phyloP scores from a whole-genome alignment of 2,329 filamentous ascomycete species.

The Stemphylium lycopersici region DNA sequence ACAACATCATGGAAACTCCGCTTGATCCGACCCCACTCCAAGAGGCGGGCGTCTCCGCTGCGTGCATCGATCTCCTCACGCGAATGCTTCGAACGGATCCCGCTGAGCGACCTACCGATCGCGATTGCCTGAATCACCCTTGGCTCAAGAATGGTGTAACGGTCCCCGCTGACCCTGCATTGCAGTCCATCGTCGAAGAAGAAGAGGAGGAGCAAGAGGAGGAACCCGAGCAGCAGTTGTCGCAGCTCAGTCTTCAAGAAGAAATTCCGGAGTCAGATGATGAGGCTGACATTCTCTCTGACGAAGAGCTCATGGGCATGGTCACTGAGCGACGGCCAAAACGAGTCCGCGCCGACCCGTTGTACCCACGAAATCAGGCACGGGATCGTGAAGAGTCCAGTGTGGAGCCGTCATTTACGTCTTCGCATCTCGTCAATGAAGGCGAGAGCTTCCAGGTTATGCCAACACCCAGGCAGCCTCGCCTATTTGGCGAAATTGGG shows the following conservation, averaged over 20 bases:
- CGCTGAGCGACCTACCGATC: slow-evolving; percentile 74
- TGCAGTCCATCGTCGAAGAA: slow-evolving; percentile 56
- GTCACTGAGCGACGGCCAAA: slow-evolving; percentile 50
- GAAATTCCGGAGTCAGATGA: slow-evolving; percentile 37
- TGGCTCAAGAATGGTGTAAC: slow-evolving; percentile 71
- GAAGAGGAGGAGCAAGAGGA: slow-evolving; percentile 68
- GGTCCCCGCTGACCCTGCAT: slow-evolving; percentile 30
- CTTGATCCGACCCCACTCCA: slow-evolving; percentile 71
- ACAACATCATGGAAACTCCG: slow-evolving; percentile 81
- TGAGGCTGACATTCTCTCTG: slow-evolving; percentile 35
- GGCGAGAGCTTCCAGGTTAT: slow-evolving; percentile 39
- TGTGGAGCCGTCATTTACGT: slow-evolving; percentile 46
- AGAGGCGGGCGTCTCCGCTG: slow-evolving; percentile 63
- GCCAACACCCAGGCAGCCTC: slow-evolving; percentile 38
- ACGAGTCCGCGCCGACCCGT: slow-evolving; percentile 50
- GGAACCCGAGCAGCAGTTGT: slow-evolving; percentile 51
- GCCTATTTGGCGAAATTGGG: slow-evolving; percentile 67
- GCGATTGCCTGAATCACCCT: slow-evolving; percentile 70
- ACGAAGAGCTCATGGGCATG: slow-evolving; percentile 44
- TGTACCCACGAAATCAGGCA: slow-evolving; percentile 48
- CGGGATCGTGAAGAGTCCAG: slow-evolving; percentile 49
- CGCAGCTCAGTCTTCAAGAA: slow-evolving; percentile 61
- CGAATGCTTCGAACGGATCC: slow-evolving; percentile 85
- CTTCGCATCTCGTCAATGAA: slow-evolving; percentile 35
- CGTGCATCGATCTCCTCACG: slow-evolving; percentile 74